These are phyloP conservation scores for Eimeria necatrix DNA, from an alignment of 169 alveolate species.

Conservation along the genomic window DNA sequence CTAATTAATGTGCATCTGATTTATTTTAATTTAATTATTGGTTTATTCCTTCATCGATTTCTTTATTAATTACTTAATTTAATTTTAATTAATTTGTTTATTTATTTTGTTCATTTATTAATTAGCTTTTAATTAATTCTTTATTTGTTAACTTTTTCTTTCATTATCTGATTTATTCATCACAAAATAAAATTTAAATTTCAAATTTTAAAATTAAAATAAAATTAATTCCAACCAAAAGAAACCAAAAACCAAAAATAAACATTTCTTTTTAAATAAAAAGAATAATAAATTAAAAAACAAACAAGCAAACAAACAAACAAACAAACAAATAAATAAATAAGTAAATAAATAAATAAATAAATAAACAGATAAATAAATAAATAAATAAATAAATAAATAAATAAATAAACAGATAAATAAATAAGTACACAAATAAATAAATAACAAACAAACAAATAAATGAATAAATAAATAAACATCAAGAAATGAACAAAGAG, in stretches of 20 bases:
- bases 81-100: neutral
- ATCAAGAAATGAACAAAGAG: neutral
- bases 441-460: no score
- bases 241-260: neutral
- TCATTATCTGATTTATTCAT: conserved; percentile 47
- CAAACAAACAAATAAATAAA: no score
- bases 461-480: neutral
- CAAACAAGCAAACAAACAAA: no score
- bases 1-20: no score
- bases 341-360: no score
- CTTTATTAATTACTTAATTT: neutral
- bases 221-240: neutral
- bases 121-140: conserved; percentile 85
- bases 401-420: no score
- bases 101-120: conserved; percentile 76
- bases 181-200: neutral
- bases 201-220: neutral
- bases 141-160: conserved; percentile 80
- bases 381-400: no score
- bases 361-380: no score
- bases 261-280: neutral
- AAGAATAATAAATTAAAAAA: no score
- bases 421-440: no score
- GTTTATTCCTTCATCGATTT: neutral
- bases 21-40: neutral